phyloP scores from a whole-genome alignment of 495 filamentous ascomycete genomes.

The Hypoxylon intermedium region DNA sequence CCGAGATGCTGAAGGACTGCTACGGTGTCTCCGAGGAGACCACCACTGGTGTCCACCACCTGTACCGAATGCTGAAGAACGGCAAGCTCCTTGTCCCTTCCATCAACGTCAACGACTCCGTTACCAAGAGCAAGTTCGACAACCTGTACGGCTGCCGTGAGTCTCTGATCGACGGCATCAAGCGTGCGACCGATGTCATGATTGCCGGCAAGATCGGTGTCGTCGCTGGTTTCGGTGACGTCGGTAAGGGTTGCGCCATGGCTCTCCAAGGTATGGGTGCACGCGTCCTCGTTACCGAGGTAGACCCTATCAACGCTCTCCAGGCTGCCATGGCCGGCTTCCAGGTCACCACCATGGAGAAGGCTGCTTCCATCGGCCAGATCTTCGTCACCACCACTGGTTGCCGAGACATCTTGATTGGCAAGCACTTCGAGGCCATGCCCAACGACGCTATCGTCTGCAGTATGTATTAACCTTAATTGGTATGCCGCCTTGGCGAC shows the following conservation, averaged over 20 bases:
- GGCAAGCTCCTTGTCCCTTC: constrained; percentile 88
- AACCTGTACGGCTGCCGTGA: constrained; percentile 99
- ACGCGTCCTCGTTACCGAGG: constrained; percentile 93
- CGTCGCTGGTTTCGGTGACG: constrained; percentile 97
- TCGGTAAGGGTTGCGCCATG: constrained; percentile 97
- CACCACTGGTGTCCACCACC: constrained; percentile 98
- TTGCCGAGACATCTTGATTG: constrained; percentile 95
- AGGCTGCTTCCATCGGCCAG: constrained; percentile 84
- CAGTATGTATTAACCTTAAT: constrained; percentile 67
- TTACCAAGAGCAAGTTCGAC: constrained; percentile 99
- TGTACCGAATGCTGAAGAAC: constrained; percentile 97
- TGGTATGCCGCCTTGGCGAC: constrained; percentile 20
- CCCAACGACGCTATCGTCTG: constrained; percentile 98
- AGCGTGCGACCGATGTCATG: constrained; percentile 99
- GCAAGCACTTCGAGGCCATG: constrained; percentile 94
- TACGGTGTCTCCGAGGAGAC: constrained; percentile 99
- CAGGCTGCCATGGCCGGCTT: constrained; percentile 97
- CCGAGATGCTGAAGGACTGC: constrained; percentile 95
- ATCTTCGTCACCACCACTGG: constrained; percentile 99
- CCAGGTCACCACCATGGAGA: constrained; percentile 97
- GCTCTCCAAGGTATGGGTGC: constrained; percentile 97
- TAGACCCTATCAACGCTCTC: constrained; percentile 99
- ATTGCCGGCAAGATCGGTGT: constrained; percentile 98
- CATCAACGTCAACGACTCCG: constrained; percentile 99
- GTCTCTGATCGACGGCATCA: constrained; percentile 98